Percentiles rank a stretch among this genome's conserved stretches.
These are phyloP conservation scores for Cercospora zeina DNA, from an alignment of 2,329 filamentous ascomycete species.

Conservation along the genomic window DNA sequence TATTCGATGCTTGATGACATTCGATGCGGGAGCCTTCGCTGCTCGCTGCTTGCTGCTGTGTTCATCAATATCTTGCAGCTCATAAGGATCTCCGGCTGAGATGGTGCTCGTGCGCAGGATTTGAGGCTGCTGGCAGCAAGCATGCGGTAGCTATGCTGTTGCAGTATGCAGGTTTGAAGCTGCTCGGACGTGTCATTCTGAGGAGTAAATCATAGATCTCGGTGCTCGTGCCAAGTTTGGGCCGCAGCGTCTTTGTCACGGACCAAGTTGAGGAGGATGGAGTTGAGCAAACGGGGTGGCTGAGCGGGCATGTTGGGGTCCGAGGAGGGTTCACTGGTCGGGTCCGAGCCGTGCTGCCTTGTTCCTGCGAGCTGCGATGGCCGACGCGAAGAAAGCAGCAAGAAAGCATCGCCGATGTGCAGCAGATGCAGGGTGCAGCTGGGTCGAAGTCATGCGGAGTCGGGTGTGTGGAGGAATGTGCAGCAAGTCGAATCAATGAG, in stretches of 20 bases:
- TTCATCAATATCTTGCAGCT: not conserved
- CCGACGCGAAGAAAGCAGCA: constrained; percentile 4
- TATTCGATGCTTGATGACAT: not conserved
- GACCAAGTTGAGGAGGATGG: not conserved
- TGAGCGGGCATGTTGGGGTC: constrained; percentile 1
- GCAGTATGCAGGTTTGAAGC: constrained; percentile 6
- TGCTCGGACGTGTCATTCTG: not conserved
- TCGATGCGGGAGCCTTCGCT: not conserved
- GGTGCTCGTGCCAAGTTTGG: not conserved
- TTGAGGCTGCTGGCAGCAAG: not conserved
- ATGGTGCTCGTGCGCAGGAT: not conserved
- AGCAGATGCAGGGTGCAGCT: constrained; percentile 16
- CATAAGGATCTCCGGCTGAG: not conserved
- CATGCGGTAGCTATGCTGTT: not conserved
- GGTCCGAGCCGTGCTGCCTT: constrained; percentile 9
- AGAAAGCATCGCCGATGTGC: constrained; percentile 20
- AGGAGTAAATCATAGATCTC: not conserved
- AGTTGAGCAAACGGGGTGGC: constrained; percentile 1
- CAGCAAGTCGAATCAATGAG: not conserved
- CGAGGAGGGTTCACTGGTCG: constrained; percentile 7
- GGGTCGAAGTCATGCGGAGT: not conserved
- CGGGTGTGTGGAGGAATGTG: not conserved
- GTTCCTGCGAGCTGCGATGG: constrained; percentile 14
- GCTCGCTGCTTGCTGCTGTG: too few species aligned
- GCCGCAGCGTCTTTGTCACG: not conserved